These are phyloP conservation scores for Stagonosporopsis cucurbitacearum DNA, from an alignment of 2,329 filamentous ascomycete genomes.

Conservation along the genomic window DNA sequence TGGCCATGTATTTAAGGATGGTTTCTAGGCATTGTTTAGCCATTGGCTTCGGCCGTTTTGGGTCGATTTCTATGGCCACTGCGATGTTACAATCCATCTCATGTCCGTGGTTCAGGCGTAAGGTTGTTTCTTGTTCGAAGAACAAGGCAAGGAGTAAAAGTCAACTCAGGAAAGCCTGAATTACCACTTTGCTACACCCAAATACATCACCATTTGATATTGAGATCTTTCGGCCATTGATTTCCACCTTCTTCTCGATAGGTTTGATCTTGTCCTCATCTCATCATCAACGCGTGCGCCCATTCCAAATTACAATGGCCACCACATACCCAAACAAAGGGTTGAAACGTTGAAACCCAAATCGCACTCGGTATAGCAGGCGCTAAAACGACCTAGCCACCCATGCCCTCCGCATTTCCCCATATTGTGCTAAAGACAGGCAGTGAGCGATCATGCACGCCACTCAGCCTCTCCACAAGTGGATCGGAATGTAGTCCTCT, in stretches of 20 bases:
- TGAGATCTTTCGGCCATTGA: not conserved
- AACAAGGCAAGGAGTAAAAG: conserved; percentile 5
- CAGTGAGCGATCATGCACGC: not conserved
- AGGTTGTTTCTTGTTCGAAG: not conserved
- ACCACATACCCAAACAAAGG: not conserved
- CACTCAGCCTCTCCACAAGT: conserved; percentile 7
- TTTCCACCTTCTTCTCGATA: not conserved
- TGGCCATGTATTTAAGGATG: not conserved
- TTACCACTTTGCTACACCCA: not conserved
- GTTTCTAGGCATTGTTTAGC: not conserved
- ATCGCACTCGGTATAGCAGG: not conserved
- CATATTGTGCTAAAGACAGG: conserved; percentile 5
- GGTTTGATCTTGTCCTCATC: not conserved
- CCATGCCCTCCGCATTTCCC: conserved; percentile 17
- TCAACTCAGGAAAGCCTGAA: not conserved
- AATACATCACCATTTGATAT: not conserved
- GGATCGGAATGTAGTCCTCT: not conserved
- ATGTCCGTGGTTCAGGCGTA: not conserved
- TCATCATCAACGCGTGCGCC: not conserved
- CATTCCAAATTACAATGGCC: not conserved
- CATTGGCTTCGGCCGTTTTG: not conserved
- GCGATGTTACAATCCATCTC: not conserved
- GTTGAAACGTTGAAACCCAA: not conserved
- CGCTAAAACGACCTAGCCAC: not conserved
- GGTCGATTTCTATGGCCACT: not conserved